Evolutionary conservation across 2,329 filamentous ascomycete genomes (phyloP), one percentile per base, ranked within the genome.

Genomic region (Paraconiothyrium sp.): DNA sequence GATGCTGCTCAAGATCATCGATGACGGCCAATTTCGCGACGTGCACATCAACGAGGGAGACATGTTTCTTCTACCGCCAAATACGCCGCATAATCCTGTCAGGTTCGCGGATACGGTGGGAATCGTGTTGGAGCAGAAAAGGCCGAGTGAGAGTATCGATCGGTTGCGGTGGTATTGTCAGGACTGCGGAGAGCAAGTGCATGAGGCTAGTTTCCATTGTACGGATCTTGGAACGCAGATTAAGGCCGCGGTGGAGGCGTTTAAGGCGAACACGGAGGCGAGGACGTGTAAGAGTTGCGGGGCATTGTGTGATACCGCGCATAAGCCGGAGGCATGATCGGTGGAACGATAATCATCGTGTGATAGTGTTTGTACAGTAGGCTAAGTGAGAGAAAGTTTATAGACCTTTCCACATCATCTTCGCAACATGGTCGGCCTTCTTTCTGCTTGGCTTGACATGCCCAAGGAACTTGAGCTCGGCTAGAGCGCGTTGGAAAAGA

Each of bases 1-100:
- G 68, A 97, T 98, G 94, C 85, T 95, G 60, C 90, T 99, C 70
- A 97, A 96, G 78, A 91, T 95, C 16, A 92, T 97, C 66, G 93
- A 97, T 74, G 80, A 79, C 6, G 61, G 83, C 73, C 62, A 82
- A 51, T 97, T 97, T 81, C 86, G 89, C 67, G 94, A 98, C 80
- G 88, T 98, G 66, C 85, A 93, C 75, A 97, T 98, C 81, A 86
- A 90, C 73, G 93, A 98, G 81, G 94, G 94, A 66, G 93, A 95
- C 69, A 91, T 98, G 87, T 98, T 97, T 79, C 84, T 98, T 4
- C 86, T 99, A 1, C 94, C 94, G 0, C 87, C 90, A n/a, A 94
- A 97, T 79, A 95, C 91, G n/a, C 94, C 94, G 30, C 94, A 98
- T 81, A 97, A 97, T 79, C 94, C 95, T 0, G 92, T 98, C 37